These are phyloP conservation scores for Chytridiales sp. DNA, from an alignment of 371 early-diverging fungal species.

Conservation along the genomic window DNA sequence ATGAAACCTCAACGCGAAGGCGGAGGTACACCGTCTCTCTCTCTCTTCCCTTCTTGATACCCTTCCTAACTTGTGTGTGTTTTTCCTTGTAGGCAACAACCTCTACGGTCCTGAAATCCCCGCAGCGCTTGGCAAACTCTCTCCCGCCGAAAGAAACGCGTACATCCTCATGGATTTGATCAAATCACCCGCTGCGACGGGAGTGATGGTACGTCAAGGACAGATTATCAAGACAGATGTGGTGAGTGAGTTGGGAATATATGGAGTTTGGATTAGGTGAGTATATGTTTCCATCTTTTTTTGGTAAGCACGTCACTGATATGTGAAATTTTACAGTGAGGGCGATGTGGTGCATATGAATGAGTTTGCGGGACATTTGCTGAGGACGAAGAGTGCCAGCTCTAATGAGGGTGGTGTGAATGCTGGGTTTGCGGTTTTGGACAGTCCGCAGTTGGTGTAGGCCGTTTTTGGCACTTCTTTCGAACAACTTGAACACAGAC, in stretches of 20 bases:
- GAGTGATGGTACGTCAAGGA: conserved; percentile 81
- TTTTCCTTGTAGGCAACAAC: conserved; percentile 68
- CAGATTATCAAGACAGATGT: conserved; percentile 69
- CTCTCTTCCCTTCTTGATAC: neutral
- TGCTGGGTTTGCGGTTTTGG: conserved; percentile 96
- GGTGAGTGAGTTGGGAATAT: conserved; percentile 91
- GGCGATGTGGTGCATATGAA: conserved; percentile 69
- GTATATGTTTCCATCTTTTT: conserved; percentile 8
- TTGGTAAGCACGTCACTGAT: neutral
- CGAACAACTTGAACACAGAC: no score
- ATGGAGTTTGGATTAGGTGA: conserved; percentile 83
- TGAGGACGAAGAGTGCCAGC: conserved; percentile 84
- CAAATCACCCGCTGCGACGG: conserved; percentile 70
- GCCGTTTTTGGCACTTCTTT: no score
- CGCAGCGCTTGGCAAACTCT: conserved; percentile 50
- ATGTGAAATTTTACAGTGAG: conserved; percentile 43
- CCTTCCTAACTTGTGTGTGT: neutral
- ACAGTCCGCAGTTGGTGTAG: no score
- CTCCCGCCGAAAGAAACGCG: conserved; percentile 67
- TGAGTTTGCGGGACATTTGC: conserved; percentile 81
- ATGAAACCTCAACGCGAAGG: conserved; percentile 98
- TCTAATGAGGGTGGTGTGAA: conserved; percentile 96
- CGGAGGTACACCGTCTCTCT: conserved; percentile 66
- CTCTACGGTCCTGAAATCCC: conserved; percentile 87
- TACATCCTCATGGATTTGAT: conserved; percentile 85